These are phyloP conservation scores for Venturia asperata DNA, from an alignment of 2,329 filamentous ascomycete species.

Conservation along the genomic window DNA sequence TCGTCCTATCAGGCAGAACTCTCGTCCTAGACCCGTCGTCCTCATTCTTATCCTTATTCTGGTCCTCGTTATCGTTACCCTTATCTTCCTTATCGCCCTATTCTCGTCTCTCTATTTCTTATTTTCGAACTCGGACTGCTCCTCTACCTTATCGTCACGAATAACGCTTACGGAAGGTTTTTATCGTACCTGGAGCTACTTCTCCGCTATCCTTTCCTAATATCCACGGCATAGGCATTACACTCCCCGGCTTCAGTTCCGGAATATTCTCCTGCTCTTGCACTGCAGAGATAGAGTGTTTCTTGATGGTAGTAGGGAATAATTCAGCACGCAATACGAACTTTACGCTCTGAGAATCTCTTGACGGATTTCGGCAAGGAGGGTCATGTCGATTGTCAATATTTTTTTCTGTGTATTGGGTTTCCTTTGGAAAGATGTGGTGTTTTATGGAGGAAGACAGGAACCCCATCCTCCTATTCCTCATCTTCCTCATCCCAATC, in stretches of 20 bases:
- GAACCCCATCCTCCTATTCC: too few species aligned
- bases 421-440: too few species aligned
- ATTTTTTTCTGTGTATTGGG: too few species aligned
- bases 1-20: not conserved
- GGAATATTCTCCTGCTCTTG: not conserved
- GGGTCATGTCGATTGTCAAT: too few species aligned
- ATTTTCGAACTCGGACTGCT: not conserved
- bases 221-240: not conserved
- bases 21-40: not conserved
- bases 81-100: not conserved
- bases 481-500: too few species aligned
- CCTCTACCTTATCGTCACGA: not conserved
- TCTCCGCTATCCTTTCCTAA: too few species aligned
- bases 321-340: too few species aligned
- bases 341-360: too few species aligned
- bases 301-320: too few species aligned
- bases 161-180: not conserved
- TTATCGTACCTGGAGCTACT: not conserved
- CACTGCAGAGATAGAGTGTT: too few species aligned
- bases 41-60: not conserved
- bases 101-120: not conserved
- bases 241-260: not conserved
- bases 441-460: too few species aligned
- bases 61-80: not conserved
- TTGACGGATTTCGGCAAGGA: too few species aligned